Percentiles rank a stretch among this genome's conserved stretches.
Conservation (phyloP, 768 basidiomycete species). For the Leucosporidium yakuticum region DNA sequence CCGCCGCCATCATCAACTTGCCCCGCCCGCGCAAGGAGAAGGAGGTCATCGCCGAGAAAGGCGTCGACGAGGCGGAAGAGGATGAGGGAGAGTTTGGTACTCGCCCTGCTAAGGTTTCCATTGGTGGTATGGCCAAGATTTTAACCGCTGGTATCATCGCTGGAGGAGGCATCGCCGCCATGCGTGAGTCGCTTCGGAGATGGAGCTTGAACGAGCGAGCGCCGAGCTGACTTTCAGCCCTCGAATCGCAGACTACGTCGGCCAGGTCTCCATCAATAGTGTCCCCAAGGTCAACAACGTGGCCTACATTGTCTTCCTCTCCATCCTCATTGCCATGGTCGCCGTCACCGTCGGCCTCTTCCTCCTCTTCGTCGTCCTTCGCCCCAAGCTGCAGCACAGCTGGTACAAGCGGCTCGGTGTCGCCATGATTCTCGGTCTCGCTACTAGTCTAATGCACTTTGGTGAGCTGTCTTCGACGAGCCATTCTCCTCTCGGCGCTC, state of each 20-base stretch:
- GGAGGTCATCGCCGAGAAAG: neutral
- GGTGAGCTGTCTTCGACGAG: neutral
- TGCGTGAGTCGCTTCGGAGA: slow-evolving; percentile 15
- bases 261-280: slow-evolving; percentile 25
- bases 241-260: slow-evolving; percentile 26
- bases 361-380: slow-evolving; percentile 32
- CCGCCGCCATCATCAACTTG: no score
- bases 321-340: slow-evolving; percentile 25
- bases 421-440: slow-evolving; percentile 24
- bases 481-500: neutral
- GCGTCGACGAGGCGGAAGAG: slow-evolving; percentile 10
- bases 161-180: slow-evolving; percentile 29
- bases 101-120: slow-evolving; percentile 13
- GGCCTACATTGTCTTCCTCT: slow-evolving; percentile 24
- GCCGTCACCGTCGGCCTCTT: slow-evolving; percentile 28
- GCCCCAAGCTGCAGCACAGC: slow-evolving; percentile 27
- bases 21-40: no score
- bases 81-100: slow-evolving; percentile 27
- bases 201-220: neutral
- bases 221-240: neutral
- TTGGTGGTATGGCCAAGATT: slow-evolving; percentile 18
- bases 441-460: slow-evolving; percentile 28
- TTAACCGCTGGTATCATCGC: slow-evolving; percentile 22
- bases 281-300: slow-evolving; percentile 22
- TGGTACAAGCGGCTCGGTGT: slow-evolving; percentile 29